These are phyloP conservation scores for Penicillium sp. DNA, from an alignment of 2,329 filamentous ascomycete genomes.

Conservation along the genomic window DNA sequence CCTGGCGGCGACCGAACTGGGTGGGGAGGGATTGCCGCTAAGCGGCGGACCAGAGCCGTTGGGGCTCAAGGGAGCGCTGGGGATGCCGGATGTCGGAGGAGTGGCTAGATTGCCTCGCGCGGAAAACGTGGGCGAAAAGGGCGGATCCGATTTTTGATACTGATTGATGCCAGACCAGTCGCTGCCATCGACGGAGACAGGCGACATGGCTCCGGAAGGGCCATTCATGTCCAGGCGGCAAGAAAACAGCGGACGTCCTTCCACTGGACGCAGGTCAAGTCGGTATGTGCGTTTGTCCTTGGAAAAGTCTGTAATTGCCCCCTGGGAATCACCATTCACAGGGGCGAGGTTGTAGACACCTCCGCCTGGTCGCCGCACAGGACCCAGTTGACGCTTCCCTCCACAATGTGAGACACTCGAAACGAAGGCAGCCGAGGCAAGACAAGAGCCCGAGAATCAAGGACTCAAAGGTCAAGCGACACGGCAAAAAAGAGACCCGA, in stretches of 20 bases:
- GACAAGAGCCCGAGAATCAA: neutral
- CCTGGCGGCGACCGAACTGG: slow-evolving; percentile 67
- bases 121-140: slow-evolving; percentile 48
- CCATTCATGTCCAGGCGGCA: slow-evolving; percentile 54
- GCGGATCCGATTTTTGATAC: slow-evolving; percentile 50
- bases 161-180: slow-evolving; percentile 70
- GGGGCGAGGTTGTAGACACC: slow-evolving; percentile 5
- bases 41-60: slow-evolving; percentile 40
- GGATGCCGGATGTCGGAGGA: slow-evolving; percentile 59
- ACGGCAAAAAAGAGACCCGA: slow-evolving; percentile 14
- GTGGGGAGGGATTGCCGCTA: slow-evolving; percentile 65
- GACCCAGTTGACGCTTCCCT: slow-evolving; percentile 10
- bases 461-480: neutral
- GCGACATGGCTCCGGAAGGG: slow-evolving; percentile 71
- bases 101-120: slow-evolving; percentile 52
- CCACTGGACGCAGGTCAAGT: no score
- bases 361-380: slow-evolving; percentile 11
- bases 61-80: slow-evolving; percentile 54
- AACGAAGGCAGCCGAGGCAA: slow-evolving; percentile 6
- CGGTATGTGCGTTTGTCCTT: no score
- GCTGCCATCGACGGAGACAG: slow-evolving; percentile 72
- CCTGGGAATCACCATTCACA: neutral
- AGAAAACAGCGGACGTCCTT: neutral
- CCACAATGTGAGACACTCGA: slow-evolving; percentile 13
- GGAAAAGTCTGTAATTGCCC: no score